A percentile compares a stretch with the other conserved stretches of the same genome.
Evolutionary conservation across 768 basidiomycete species (phyloP).

Genomic region (Suillus luteus): DNA sequence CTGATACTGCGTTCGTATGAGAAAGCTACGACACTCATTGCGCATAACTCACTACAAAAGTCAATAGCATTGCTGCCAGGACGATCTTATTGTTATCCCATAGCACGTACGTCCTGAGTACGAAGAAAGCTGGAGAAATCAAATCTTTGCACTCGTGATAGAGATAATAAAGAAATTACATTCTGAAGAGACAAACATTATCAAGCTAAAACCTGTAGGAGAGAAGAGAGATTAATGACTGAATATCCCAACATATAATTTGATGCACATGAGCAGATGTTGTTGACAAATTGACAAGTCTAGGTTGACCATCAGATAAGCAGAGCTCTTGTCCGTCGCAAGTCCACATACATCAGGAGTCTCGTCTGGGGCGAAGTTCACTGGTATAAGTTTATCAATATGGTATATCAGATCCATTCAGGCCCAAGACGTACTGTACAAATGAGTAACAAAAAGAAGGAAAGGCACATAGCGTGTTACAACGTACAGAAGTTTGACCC

Average conservation of each 20-base stretch:
- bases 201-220: constrained; percentile 1
- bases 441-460: constrained; percentile 5
- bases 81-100: constrained; percentile 10
- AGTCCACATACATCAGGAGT: not conserved
- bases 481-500: constrained; percentile 9
- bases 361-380: constrained; percentile 1
- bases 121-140: constrained; percentile 9
- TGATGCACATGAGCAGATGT: constrained; percentile 6
- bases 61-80: not conserved
- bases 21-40: not conserved
- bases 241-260: not conserved
- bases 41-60: constrained; percentile 9
- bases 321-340: not conserved
- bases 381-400: constrained; percentile 4
- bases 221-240: not conserved
- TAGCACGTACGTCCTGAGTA: constrained; percentile 12
- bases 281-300: constrained; percentile 11
- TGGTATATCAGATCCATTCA: too few species aligned
- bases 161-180: not conserved
- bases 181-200: constrained; percentile 10
- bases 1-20: not conserved
- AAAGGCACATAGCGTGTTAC: constrained; percentile 11
- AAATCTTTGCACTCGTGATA: not conserved
- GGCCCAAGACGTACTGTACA: constrained; percentile 9
- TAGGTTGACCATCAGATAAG: constrained; percentile 2